Conservation (phyloP, 345 rosid species). For the Pseudoturritis turrita region DNA sequence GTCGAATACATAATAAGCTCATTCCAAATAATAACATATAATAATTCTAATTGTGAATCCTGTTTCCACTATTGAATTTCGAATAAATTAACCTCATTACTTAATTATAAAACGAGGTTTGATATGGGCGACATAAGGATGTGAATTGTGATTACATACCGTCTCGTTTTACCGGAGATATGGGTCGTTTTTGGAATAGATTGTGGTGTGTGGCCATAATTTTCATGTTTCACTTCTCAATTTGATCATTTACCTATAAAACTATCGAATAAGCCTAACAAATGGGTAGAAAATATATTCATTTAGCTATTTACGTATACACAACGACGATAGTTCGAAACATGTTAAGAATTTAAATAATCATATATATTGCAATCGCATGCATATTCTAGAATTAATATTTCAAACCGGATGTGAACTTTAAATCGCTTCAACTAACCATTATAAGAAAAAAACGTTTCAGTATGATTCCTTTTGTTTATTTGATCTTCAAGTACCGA, state of each 20-base stretch:
- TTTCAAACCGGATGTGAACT: not conserved
- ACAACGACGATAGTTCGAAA: not conserved
- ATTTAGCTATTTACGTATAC: not conserved
- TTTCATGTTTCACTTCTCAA: not conserved
- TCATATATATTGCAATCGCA: not conserved
- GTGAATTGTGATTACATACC: not conserved
- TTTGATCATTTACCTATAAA: not conserved
- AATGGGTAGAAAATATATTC: not conserved
- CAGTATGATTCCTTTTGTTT: not conserved
- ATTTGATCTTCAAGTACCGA: not conserved
- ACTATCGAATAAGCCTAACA: not conserved
- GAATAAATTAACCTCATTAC: too few relatives aligned
- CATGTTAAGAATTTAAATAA: too few relatives aligned
- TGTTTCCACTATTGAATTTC: too few relatives aligned
- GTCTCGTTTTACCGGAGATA: not conserved
- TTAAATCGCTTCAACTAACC: not conserved
- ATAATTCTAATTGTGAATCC: too few relatives aligned
- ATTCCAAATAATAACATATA: too few relatives aligned
- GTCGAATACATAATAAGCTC: too few relatives aligned
- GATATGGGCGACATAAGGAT: not conserved
- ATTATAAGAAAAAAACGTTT: not conserved
- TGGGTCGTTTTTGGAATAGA: not conserved
- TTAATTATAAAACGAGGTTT: not conserved
- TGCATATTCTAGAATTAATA: not conserved
- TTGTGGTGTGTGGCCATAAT: not conserved